Evolutionary conservation across 495 filamentous ascomycete species (phyloP).

Genomic region (Hypomontagnella monticulosa): DNA sequence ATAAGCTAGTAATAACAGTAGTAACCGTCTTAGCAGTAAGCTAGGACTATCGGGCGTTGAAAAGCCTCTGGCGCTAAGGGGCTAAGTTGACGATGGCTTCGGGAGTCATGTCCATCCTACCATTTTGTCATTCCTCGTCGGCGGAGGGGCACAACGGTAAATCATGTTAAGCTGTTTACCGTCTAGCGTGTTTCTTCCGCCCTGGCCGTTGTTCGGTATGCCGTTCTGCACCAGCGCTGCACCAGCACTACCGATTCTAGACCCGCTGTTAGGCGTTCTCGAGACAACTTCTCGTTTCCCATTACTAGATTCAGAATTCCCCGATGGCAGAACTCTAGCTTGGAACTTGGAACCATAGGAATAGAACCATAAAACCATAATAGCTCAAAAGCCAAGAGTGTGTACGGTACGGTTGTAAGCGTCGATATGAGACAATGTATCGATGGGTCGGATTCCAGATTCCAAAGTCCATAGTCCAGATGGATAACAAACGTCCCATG

Average conservation of each 20-base stretch:
- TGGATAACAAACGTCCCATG: neutral
- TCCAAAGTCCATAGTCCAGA: conserved; percentile 2
- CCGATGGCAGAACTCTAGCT: conserved; percentile 26
- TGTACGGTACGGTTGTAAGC: conserved; percentile 5
- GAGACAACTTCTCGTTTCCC: conserved; percentile 43
- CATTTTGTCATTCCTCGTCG: conserved; percentile 21
- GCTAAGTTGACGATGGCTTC: conserved; percentile 27
- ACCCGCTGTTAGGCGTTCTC: conserved; percentile 48
- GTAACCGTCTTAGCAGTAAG: too few relatives aligned
- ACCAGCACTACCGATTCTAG: conserved; percentile 31
- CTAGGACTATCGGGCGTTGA: too few relatives aligned
- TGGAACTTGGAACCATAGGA: conserved; percentile 26
- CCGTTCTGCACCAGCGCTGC: conserved; percentile 24
- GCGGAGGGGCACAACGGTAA: conserved; percentile 31
- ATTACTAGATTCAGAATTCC: conserved; percentile 46
- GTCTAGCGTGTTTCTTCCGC: conserved; percentile 19
- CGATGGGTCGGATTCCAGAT: conserved; percentile 27
- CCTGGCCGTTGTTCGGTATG: conserved; percentile 28
- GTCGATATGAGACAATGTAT: conserved; percentile 27
- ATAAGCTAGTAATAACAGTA: neutral
- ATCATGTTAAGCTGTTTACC: conserved; percentile 13
- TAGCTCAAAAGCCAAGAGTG: conserved; percentile 16
- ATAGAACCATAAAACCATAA: neutral
- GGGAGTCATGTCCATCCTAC: conserved; percentile 1
- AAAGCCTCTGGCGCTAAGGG: conserved; percentile 17